Percentiles rank a stretch among this genome's conserved stretches.
Conservation (phyloP, 2,329 filamentous ascomycete genomes). For the Penicillium corylophilum region DNA sequence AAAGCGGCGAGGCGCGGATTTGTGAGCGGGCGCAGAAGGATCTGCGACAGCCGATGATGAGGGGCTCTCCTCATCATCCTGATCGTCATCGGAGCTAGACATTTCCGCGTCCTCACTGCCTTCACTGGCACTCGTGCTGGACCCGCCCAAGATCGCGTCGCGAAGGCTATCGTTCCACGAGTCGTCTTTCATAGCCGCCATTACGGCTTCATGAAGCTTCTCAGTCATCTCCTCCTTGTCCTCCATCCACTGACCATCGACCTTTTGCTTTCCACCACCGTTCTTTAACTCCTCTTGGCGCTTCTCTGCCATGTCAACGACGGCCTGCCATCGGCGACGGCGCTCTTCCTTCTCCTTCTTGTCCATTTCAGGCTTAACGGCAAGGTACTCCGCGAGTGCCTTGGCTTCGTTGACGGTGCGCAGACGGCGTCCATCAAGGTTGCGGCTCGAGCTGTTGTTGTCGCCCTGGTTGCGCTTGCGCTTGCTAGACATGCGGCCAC, state of each 20-base stretch:
- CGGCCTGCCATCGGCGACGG: conserved; percentile 77
- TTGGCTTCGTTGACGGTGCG: conserved; percentile 95
- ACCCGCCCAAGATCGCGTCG: conserved; percentile 35
- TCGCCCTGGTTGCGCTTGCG: conserved; percentile 83
- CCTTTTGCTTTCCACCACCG: conserved; percentile 62
- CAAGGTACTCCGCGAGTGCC: conserved; percentile 88
- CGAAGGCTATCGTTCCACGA: conserved; percentile 45
- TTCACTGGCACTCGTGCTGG: conserved; percentile 42
- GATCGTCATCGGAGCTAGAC: conserved; percentile 36
- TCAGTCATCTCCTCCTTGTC: conserved; percentile 88
- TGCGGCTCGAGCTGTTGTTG: conserved; percentile 85
- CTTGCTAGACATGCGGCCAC: conserved; percentile 95
- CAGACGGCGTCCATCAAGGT: conserved; percentile 84
- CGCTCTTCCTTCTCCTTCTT: conserved; percentile 86
- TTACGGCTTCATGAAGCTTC: conserved; percentile 74
- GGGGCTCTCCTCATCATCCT: conserved; percentile 40
- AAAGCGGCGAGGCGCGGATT: conserved; percentile 36
- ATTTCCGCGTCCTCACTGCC: conserved; percentile 33
- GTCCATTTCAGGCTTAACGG: conserved; percentile 97
- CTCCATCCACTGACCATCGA: conserved; percentile 93
- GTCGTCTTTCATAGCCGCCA: conserved; percentile 68
- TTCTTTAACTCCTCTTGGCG: conserved; percentile 79
- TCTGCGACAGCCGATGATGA: conserved; percentile 19
- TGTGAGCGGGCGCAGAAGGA: conserved; percentile 26
- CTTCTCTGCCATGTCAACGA: conserved; percentile 79